A percentile compares a stretch with the other conserved stretches of the same genome.
phyloP scores from a whole-genome alignment of 148 eudicot genomes.

The Polygonum maritimum region DNA sequence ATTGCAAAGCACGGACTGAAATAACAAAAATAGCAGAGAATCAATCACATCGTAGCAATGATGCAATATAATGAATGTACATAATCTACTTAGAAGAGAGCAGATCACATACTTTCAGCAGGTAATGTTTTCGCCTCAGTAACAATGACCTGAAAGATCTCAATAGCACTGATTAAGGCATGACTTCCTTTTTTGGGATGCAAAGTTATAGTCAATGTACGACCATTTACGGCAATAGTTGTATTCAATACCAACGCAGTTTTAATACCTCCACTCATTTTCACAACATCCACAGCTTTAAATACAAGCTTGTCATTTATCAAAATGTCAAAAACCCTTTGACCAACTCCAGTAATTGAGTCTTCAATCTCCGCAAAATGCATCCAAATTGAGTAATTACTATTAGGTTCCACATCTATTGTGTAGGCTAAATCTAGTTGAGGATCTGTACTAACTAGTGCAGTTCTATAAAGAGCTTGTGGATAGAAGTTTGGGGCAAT shows the following conservation, averaged over 20 bases:
- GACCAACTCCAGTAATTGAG: constrained; percentile 50
- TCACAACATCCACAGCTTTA: constrained; percentile 63
- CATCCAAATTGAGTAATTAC: constrained; percentile 89
- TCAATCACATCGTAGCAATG: neutral
- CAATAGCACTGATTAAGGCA: constrained; percentile 69
- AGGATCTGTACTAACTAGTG: constrained; percentile 56
- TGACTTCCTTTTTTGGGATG: constrained; percentile 51
- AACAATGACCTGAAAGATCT: constrained; percentile 62
- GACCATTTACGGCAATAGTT: constrained; percentile 69
- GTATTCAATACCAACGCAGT: constrained; percentile 77
- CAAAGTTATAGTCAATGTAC: constrained; percentile 60
- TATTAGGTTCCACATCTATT: constrained; percentile 82
- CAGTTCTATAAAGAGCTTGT: constrained; percentile 72
- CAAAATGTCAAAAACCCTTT: constrained; percentile 79
- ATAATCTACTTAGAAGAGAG: neutral
- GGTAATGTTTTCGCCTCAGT: constrained; percentile 75
- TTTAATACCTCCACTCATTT: constrained; percentile 57
- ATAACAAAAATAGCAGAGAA: neutral
- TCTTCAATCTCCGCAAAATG: constrained; percentile 96
- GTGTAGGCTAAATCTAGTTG: constrained; percentile 56
- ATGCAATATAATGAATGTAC: neutral
- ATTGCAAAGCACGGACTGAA: constrained; percentile 67
- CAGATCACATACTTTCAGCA: constrained; percentile 52
- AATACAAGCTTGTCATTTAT: constrained; percentile 63
- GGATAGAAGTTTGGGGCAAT: constrained; percentile 77